A percentile compares a stretch with the other conserved stretches of the same genome.
phyloP scores from a whole-genome alignment of 2,329 filamentous ascomycete species.

The Lachnellula arida region DNA sequence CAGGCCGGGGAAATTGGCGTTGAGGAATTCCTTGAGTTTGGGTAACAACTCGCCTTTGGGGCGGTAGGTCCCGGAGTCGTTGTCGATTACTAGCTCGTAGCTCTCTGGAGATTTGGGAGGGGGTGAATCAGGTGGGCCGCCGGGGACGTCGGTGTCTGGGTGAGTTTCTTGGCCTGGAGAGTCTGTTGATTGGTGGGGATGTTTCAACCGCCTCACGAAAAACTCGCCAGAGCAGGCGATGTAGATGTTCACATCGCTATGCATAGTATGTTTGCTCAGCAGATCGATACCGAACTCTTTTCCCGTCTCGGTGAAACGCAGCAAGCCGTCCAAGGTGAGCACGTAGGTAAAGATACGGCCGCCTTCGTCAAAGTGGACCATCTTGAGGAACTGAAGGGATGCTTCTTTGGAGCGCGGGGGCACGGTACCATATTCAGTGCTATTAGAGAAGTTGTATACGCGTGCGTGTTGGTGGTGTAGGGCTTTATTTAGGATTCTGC shows the following conservation, averaged over 20 bases:
- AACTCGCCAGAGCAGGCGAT: slow-evolving; percentile 93
- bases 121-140: slow-evolving; percentile 41
- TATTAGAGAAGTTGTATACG: slow-evolving; percentile 81
- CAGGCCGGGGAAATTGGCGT: slow-evolving; percentile 70
- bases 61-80: slow-evolving; percentile 89
- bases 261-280: slow-evolving; percentile 94
- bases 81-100: slow-evolving; percentile 91
- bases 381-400: slow-evolving; percentile 74
- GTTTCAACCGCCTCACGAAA: slow-evolving; percentile 69
- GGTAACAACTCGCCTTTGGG: slow-evolving; percentile 76
- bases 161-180: slow-evolving; percentile 46
- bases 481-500: slow-evolving; percentile 75
- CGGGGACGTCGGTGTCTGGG: slow-evolving; percentile 43
- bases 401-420: slow-evolving; percentile 63
- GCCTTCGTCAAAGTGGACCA: slow-evolving; percentile 82
- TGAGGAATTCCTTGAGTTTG: slow-evolving; percentile 64
- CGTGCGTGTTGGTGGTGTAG: slow-evolving; percentile 86
- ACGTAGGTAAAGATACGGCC: slow-evolving; percentile 89
- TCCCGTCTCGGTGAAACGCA: slow-evolving; percentile 92
- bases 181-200: slow-evolving; percentile 42
- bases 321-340: slow-evolving; percentile 76
- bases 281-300: slow-evolving; percentile 94
- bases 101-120: slow-evolving; percentile 46
- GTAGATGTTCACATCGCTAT: slow-evolving; percentile 86
- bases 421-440: slow-evolving; percentile 69